Base-by-base conservation (phyloP, 2,329 filamentous ascomycete genomes). In the Phialophora macrospora region DNA sequence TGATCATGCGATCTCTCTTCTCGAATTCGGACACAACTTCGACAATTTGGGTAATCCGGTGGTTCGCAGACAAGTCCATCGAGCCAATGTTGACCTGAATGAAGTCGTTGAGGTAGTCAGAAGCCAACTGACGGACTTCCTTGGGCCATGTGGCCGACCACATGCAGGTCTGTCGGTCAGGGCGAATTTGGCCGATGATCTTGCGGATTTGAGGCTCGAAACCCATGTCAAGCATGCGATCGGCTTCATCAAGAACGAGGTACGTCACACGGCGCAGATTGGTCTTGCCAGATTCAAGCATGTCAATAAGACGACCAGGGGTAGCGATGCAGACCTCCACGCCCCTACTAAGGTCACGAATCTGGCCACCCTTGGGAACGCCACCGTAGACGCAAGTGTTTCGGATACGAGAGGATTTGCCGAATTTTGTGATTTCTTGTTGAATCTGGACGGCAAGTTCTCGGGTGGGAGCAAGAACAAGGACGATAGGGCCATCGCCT, bases 191-290 rank as follows among this genome's bases (percentile, higher is more conserved):
- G 70, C 90, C 87, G 73, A 99, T 93, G 72, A 99, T 98, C 85
- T 98, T 98, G 84, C 95, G 92, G 75, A 99, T 98, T 80, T 98
- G 95, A 72, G 95, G 95, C 83, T 99, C 95, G 82, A 99, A 98
- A 88, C 95, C 95, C 95, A 99, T 99, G 83, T 99, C 95, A 78
- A 99, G 86, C 95, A 99, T 99, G 77, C 95, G 94, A 82, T 99
- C 95, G 78, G 95, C 95, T 84, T 99, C 95, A 75, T 99, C 95
- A 70, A 99, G 93, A 72, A 98, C 95, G 64, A 99, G 85, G 83
- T 99, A 99, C 63, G 95, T 99, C 69, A 98, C 93, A 79, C 95
- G 93, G 72, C 94, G 94, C 70, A 99, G 88, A 83, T 99, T 98
- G 74, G 95, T 99, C 85, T 96, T 96, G 80, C 93, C 94, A 72